These are phyloP conservation scores for Albizia julibrissin DNA, from an alignment of 306 rosid species.

Conservation along the genomic window DNA sequence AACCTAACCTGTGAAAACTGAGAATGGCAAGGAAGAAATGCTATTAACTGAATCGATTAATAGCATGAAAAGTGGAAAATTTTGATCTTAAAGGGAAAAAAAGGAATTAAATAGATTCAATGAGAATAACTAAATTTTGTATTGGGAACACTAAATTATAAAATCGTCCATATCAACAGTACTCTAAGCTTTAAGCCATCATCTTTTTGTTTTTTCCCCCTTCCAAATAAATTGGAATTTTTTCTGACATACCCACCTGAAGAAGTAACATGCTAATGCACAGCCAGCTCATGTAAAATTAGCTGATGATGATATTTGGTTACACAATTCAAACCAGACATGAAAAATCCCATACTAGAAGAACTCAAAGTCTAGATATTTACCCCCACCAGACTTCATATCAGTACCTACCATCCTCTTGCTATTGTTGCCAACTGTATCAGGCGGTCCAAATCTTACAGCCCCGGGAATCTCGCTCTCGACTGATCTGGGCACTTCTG, in stretches of 20 bases:
- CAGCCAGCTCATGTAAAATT: conserved; percentile 40
- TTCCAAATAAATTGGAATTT: conserved; percentile 43
- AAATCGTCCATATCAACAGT: conserved; percentile 4
- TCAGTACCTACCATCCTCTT: conserved; percentile 84
- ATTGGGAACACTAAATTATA: not conserved
- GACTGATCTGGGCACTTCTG: conserved; percentile 93
- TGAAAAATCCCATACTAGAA: conserved; percentile 59
- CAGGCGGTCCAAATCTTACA: conserved; percentile 61
- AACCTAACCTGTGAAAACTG: not conserved
- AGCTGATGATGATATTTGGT: conserved; percentile 36
- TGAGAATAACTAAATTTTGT: conserved; percentile 14
- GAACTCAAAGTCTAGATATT: conserved; percentile 98
- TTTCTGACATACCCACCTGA: conserved; percentile 30
- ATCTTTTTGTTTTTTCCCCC: not conserved
- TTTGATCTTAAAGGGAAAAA: not conserved
- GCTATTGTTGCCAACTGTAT: conserved; percentile 68
- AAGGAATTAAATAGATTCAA: not conserved
- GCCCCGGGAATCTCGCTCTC: conserved; percentile 71
- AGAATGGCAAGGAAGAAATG: not conserved
- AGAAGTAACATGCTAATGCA: conserved; percentile 36
- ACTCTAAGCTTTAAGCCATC: not conserved
- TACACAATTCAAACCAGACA: conserved; percentile 39
- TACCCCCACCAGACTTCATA: conserved; percentile 90
- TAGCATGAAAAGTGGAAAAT: not conserved
- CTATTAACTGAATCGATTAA: not conserved